phyloP scores from a whole-genome alignment of 2,329 filamentous ascomycete species.

The Curvularia spicifera region DNA sequence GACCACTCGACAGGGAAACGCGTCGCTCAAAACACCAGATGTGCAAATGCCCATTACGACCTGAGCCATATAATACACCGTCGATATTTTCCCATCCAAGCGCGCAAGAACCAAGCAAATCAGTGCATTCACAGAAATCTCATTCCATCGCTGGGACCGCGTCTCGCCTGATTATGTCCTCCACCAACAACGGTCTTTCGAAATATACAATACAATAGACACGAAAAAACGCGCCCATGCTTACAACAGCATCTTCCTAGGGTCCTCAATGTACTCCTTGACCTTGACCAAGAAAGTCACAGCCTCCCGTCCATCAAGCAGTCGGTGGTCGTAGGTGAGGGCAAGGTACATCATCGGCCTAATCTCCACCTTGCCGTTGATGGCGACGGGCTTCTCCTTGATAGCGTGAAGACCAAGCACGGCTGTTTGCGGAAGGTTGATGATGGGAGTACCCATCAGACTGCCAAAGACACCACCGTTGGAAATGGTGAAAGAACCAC shows the following conservation, averaged over 20 bases:
- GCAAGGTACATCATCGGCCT: slow-evolving; percentile 99
- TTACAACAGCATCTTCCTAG: slow-evolving; percentile 81
- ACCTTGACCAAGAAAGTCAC: slow-evolving; percentile 96
- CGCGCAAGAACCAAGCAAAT: neutral
- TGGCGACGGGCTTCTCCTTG: slow-evolving; percentile 87
- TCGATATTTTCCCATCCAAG: neutral
- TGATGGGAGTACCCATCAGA: slow-evolving; percentile 96
- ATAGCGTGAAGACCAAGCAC: slow-evolving; percentile 94
- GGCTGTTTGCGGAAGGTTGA: slow-evolving; percentile 92
- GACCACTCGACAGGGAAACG: neutral
- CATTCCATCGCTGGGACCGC: neutral
- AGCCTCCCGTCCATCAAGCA: slow-evolving; percentile 92
- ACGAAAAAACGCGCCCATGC: neutral
- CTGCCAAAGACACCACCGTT: slow-evolving; percentile 97
- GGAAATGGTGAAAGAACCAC: slow-evolving; percentile 97
- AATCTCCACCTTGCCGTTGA: slow-evolving; percentile 94
- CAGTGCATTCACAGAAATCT: slow-evolving; percentile 12
- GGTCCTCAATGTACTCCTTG: slow-evolving; percentile 98
- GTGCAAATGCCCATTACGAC: neutral
- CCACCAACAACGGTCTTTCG: neutral
- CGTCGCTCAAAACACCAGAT: neutral
- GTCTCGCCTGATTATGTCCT: neutral
- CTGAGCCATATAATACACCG: neutral
- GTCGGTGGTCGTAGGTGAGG: slow-evolving; percentile 94
- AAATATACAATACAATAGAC: slow-evolving; percentile 1